phyloP scores from a whole-genome alignment of 768 basidiomycete species.

The Sporobolomyces roseus region DNA sequence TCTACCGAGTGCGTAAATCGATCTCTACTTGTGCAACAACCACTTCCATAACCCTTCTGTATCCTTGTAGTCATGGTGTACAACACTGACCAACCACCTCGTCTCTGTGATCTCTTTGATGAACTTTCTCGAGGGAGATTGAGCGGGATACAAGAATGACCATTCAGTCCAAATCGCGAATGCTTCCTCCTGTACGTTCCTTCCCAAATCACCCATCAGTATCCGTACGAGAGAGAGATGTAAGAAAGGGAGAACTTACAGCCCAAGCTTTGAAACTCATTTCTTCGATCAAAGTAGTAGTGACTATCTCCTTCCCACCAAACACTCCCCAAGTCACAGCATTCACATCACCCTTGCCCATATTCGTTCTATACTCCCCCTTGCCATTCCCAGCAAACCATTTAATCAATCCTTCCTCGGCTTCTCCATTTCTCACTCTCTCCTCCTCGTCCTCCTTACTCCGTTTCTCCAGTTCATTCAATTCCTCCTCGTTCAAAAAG shows the following conservation, averaged over 20 bases:
- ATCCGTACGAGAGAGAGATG: neutral
- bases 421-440: constrained; percentile 57
- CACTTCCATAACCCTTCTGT: constrained; percentile 77
- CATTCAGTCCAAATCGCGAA: constrained; percentile 95
- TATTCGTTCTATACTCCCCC: constrained; percentile 77
- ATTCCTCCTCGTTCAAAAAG: constrained; percentile 58
- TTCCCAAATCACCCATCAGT: neutral
- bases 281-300: constrained; percentile 92
- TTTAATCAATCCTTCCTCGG: constrained; percentile 50
- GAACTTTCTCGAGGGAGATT: constrained; percentile 66
- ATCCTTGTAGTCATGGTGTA: constrained; percentile 89
- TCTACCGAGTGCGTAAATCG: no score
- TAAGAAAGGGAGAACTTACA: constrained; percentile 54
- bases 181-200: constrained; percentile 75
- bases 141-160: constrained; percentile 78
- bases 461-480: constrained; percentile 43
- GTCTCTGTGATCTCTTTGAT: constrained; percentile 66
- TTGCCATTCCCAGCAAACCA: constrained; percentile 76
- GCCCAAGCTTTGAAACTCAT: constrained; percentile 96
- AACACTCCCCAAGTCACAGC: constrained; percentile 99
- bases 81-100: constrained; percentile 84
- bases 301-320: constrained; percentile 89
- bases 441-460: constrained; percentile 50
- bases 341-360: constrained; percentile 72
- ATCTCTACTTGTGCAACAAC: constrained; percentile 54